A percentile compares a stretch with the other conserved stretches of the same genome.
phyloP scores from a whole-genome alignment of 371 early-diverging fungal genomes.

The Rhizopus stolonifer region DNA sequence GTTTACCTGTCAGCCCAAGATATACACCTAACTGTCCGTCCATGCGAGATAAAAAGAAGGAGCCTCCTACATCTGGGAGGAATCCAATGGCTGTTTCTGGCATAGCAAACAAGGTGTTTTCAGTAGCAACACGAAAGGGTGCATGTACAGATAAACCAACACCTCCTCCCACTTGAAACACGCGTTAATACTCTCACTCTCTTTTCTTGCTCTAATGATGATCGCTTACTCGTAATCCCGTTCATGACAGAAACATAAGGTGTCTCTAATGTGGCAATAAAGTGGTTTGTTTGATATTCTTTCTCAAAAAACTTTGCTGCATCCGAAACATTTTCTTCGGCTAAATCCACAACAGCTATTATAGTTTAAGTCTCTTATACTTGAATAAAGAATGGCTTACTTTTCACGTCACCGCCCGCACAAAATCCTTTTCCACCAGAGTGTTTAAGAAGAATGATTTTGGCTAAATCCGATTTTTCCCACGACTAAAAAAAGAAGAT shows the following conservation, averaged over 20 bases:
- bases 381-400: conserved; percentile 45
- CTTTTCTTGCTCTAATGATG: no score
- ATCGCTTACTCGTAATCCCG: conserved; percentile 89
- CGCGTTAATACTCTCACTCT: background rate
- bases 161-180: conserved; percentile 89
- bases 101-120: conserved; percentile 93
- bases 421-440: conserved; percentile 86
- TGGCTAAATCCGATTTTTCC: conserved; percentile 86
- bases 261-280: conserved; percentile 83
- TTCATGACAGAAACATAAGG: conserved; percentile 89
- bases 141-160: conserved; percentile 95
- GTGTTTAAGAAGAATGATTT: conserved; percentile 82
- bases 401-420: conserved; percentile 96
- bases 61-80: conserved; percentile 95
- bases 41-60: conserved; percentile 91
- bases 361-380: no score
- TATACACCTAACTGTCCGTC: conserved; percentile 93
- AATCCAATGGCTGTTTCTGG: conserved; percentile 95
- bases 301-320: conserved; percentile 85
- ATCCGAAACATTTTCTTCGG: conserved; percentile 40
- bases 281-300: conserved; percentile 92
- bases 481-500: conserved; percentile 72
- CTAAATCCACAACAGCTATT: conserved; percentile 49
- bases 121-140: conserved; percentile 95
- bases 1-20: conserved; percentile 88